phyloP scores from a whole-genome alignment of 129 eudicot species.

The Helianthus annuus region HanXRQr2.0-SUNRISE NC_035440.2:49237883-49238382 shows the following conservation, averaged over 20 bases:
- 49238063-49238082: constrained; percentile 85
- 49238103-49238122: constrained; percentile 5
- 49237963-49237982: background rate
- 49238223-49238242: constrained; percentile 5
- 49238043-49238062: constrained; percentile 84
- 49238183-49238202: background rate
- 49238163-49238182: background rate
- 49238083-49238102: constrained; percentile 67
- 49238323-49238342: too few species aligned
- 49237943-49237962: background rate
- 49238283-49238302: background rate
- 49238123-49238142: background rate
- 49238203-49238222: background rate
- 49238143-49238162: background rate
- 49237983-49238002: constrained; percentile 9
- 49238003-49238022: constrained; percentile 50
- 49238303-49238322: background rate
- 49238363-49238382: too few species aligned
- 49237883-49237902: background rate
- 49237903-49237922: background rate
- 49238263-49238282: background rate
- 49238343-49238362: too few species aligned
- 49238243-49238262: constrained; percentile 3
- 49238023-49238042: constrained; percentile 58
- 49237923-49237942: constrained; percentile 20